These are phyloP conservation scores for Tinospora cordifolia DNA, from an alignment of 164 flowering plant species.

Conservation along the genomic window DNA sequence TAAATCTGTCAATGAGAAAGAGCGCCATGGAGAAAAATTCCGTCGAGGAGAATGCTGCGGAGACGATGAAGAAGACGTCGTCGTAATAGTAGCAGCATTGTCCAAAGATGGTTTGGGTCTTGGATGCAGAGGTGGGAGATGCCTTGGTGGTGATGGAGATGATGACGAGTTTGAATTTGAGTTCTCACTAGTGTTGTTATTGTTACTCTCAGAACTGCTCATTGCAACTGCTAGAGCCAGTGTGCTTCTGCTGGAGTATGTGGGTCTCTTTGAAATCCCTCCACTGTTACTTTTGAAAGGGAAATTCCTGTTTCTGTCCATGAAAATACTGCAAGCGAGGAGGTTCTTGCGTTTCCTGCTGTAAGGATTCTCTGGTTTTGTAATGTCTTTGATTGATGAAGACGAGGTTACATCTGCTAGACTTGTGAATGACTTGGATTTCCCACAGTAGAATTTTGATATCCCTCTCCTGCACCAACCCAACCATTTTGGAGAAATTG, in stretches of 20 bases:
- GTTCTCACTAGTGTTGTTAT: slow-evolving; percentile 24
- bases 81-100: not conserved
- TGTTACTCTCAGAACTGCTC: slow-evolving; percentile 40
- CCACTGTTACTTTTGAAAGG: slow-evolving; percentile 33
- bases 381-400: slow-evolving; percentile 47
- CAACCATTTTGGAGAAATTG: not conserved
- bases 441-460: slow-evolving; percentile 70
- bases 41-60: not conserved
- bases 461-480: slow-evolving; percentile 60
- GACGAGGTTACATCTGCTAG: slow-evolving; percentile 41
- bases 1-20: slow-evolving; percentile 51
- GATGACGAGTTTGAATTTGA: slow-evolving; percentile 21
- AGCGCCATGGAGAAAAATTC: slow-evolving; percentile 29
- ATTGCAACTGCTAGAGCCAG: slow-evolving; percentile 54
- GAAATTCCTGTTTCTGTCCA: slow-evolving; percentile 33
- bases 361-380: slow-evolving; percentile 70
- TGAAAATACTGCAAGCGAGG: slow-evolving; percentile 33
- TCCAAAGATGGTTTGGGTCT: slow-evolving; percentile 5
- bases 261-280: slow-evolving; percentile 60
- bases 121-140: slow-evolving; percentile 58
- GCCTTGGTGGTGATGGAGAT: slow-evolving; percentile 24
- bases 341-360: slow-evolving; percentile 62
- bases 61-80: too few species aligned
- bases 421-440: slow-evolving; percentile 78
- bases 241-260: slow-evolving; percentile 40